phyloP scores from a whole-genome alignment of 1,284 basidiomycete genomes.

The Boletellus deceptivus region DNA sequence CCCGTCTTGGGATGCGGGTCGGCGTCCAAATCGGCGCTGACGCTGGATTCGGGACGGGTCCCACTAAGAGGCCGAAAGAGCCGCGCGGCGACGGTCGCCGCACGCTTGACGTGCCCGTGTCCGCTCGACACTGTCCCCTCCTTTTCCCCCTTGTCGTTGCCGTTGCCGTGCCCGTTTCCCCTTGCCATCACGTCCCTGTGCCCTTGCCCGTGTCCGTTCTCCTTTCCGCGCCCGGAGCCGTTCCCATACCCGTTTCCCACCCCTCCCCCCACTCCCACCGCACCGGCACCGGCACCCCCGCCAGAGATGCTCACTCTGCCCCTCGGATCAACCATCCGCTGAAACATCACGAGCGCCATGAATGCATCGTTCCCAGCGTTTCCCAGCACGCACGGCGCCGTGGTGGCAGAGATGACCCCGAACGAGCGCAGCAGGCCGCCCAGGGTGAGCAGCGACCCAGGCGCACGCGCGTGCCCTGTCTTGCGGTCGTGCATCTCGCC shows the following conservation, averaged over 20 bases:
- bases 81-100: slow-evolving; percentile 15
- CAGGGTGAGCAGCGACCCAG: slow-evolving; percentile 52
- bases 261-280: background rate
- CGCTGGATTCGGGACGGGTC: background rate
- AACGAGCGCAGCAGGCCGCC: slow-evolving; percentile 55
- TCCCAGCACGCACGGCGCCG: slow-evolving; percentile 44
- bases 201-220: too few species aligned
- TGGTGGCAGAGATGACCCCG: slow-evolving; percentile 28
- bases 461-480: slow-evolving; percentile 47
- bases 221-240: too few species aligned
- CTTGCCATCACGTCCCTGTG: too few species aligned
- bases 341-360: slow-evolving; percentile 59
- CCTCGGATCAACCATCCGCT: slow-evolving; percentile 56
- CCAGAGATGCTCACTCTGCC: background rate
- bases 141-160: background rate
- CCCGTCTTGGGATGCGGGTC: too few species aligned
- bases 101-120: slow-evolving; percentile 6
- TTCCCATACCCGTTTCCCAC: background rate
- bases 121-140: background rate
- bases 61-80: slow-evolving; percentile 16
- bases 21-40: too few species aligned
- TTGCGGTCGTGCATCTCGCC: slow-evolving; percentile 57
- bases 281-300: background rate
- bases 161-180: background rate
- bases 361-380: slow-evolving; percentile 76